Evolutionary conservation across 108 stramenopile genomes (phyloP), one percentile per base, ranked within the genome.

Genomic region (Cyclostephanos tholiformis): DNA sequence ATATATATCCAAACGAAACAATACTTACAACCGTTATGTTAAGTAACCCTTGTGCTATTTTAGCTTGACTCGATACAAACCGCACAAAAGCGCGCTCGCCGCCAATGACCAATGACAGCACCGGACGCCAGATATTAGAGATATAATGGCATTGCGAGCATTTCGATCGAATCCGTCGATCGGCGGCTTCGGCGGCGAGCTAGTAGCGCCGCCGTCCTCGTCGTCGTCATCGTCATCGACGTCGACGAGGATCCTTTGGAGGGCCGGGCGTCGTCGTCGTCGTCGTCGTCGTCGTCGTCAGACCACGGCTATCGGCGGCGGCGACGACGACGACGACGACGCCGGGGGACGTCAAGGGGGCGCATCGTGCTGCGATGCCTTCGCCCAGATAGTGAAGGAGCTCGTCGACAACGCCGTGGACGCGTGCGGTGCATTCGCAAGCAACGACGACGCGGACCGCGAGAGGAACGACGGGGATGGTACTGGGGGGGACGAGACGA

Each of bases 401-500:
- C 86, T 95, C 7, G 94, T 95, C 6, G 94, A 95, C 82, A 95
- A 95, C 72, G 94, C 90, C 26, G 86, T 95, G 0, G 94, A 95
- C 83, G 94, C 94, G 3, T 92, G 91, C 73, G 29, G 68, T n/a
- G 56, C 36, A 44, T 22, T 11, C 38, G 6, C 36, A 5, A 17
- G 60, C 11, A 27, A 65, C 23, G 35, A 68, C 49, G 67, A 48
- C 19, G 62, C 36, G 6, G 49, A 69, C 17, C 27, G 66, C 20
- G 70, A 32, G 46, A 77, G 4, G 32, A 4, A 32, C 4, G 32
- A 74, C 30, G 50, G 25, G 16, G 23, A 53, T 6, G 53, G 41
- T 59, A 44, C 43, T 10, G 38, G 59, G 56, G 17, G 38, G 59
- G 56, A 7, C 41, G 55, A 49, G 78, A 38, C 23, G 41, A 0